Evolutionary conservation across 2,329 filamentous ascomycete genomes (phyloP).

Genomic region (Huntiella decipiens): DNA sequence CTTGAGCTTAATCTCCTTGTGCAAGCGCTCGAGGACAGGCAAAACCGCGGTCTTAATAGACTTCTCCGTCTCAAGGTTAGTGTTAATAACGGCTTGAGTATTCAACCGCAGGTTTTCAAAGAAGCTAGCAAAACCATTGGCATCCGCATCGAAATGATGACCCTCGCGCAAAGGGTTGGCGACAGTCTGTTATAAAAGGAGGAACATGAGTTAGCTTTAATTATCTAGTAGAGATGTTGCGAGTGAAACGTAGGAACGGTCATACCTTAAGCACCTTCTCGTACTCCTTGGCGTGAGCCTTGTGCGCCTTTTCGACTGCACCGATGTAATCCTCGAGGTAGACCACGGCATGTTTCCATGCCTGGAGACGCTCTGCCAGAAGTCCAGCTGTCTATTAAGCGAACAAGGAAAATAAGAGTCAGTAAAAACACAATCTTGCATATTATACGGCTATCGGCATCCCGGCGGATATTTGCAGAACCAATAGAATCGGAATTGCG

Average conservation of each 20-base stretch:
- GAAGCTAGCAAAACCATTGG: constrained; percentile 74
- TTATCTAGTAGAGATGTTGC: too few relatives aligned
- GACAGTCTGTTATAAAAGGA: constrained; percentile 43
- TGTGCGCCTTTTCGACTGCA: constrained; percentile 72
- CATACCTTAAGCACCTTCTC: constrained; percentile 72
- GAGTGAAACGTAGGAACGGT: constrained; percentile 16
- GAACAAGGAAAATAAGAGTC: background rate
- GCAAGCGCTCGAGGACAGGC: constrained; percentile 73
- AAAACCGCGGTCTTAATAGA: constrained; percentile 71
- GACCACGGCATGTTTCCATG: constrained; percentile 87
- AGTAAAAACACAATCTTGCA: background rate
- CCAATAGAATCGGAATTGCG: background rate
- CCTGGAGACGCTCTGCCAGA: constrained; percentile 70
- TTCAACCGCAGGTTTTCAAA: constrained; percentile 91
- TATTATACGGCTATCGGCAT: background rate
- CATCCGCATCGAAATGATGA: constrained; percentile 76
- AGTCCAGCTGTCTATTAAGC: constrained; percentile 48
- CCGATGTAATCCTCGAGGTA: constrained; percentile 82
- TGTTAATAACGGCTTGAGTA: constrained; percentile 76
- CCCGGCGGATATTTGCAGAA: background rate
- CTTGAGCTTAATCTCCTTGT: constrained; percentile 95
- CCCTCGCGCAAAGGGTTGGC: constrained; percentile 71
- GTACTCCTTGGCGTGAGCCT: constrained; percentile 77
- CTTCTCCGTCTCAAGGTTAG: constrained; percentile 81
- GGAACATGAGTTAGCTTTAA: constrained; percentile 4